A percentile compares a stretch with the other conserved stretches of the same genome.
Conservation (phyloP, 768 basidiomycete species). For the Boletellus sp. region DNA sequence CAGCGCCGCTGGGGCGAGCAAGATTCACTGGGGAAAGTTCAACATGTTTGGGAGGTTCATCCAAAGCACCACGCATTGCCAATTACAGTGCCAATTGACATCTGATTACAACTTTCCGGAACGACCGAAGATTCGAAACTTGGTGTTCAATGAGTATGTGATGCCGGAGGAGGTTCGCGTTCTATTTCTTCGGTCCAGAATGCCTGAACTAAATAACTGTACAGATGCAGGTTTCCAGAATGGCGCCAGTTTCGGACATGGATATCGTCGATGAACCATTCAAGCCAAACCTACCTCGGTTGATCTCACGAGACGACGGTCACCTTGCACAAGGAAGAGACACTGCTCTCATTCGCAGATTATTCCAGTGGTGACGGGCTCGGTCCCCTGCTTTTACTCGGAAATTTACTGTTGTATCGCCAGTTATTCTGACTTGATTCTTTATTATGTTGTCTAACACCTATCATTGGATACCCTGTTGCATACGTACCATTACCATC, state of each 20-base stretch:
- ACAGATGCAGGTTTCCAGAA: conserved; percentile 66
- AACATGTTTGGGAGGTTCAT: conserved; percentile 89
- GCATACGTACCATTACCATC: conserved; percentile 33
- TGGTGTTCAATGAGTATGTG: conserved; percentile 53
- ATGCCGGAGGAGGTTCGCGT: conserved; percentile 67
- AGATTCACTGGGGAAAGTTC: conserved; percentile 96
- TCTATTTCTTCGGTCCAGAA: background rate
- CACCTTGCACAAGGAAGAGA: conserved; percentile 36
- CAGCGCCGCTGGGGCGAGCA: conserved; percentile 56
- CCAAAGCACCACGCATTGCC: conserved; percentile 71
- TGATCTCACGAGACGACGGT: conserved; percentile 31
- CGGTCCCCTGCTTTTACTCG: conserved; percentile 14
- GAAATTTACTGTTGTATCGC: conserved; percentile 28
- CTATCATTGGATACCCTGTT: conserved; percentile 34
- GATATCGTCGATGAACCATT: conserved; percentile 43
- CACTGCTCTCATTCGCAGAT: conserved; percentile 45
- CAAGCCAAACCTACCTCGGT: conserved; percentile 29
- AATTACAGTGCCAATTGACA: conserved; percentile 61
- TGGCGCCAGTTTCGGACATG: conserved; percentile 47
- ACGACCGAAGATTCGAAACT: conserved; percentile 47
- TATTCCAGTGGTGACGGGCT: conserved; percentile 42
- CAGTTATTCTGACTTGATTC: conserved; percentile 23
- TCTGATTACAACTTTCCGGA: conserved; percentile 64
- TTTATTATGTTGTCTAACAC: conserved; percentile 26
- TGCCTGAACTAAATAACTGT: conserved; percentile 1